Evolutionary conservation across 179 eudicot species (phyloP), one percentile per base, ranked within the genome.

Genomic region (Beta macrorhiza): DNA sequence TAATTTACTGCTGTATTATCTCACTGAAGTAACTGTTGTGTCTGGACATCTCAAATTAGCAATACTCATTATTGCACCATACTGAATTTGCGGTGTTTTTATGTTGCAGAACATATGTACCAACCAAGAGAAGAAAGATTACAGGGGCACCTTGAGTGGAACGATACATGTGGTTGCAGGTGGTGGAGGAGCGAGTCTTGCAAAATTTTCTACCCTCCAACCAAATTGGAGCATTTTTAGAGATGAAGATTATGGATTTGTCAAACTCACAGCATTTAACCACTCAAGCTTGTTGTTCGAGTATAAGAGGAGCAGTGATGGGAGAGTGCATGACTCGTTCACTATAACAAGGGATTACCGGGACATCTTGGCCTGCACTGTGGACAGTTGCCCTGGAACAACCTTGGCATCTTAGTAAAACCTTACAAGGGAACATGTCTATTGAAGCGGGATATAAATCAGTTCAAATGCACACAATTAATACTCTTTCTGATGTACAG

Each of bases 241-340:
- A 81, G 97, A 92, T 67, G 73, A 67, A 25, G 97, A 92, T 76
- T 89, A 89, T 32, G 97, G 97, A 47, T 92, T 90, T 83, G 89
- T 91, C 11, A 90, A 92, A 78, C 85, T 92, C 63, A 92, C 92
- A 6, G 94, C 97, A 53, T 91, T 89, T 17, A 87, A 92, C 78
- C 93, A 89, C 72, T 89, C 92, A 0, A 88, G 88, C 78, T 70
- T 93, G 74, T 67, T 93, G 87, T 89, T 91, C 20, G 95, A 92
- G 88, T 93, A 91, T 82, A 93, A 90, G 81, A 92, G 85, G 87
- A 93, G 97, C 87, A 89, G 93, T 9, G 90, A 91, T 57, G 97
- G 95, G 19, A 83, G 82, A 70, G 97, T 91, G 49, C 84, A 91
- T 49, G 95, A 93, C 79, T 91, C 95, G 3, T 90, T 93, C 83